Conservation (phyloP, 2,329 filamentous ascomycete species). For the Penicillium brasilianum region DNA sequence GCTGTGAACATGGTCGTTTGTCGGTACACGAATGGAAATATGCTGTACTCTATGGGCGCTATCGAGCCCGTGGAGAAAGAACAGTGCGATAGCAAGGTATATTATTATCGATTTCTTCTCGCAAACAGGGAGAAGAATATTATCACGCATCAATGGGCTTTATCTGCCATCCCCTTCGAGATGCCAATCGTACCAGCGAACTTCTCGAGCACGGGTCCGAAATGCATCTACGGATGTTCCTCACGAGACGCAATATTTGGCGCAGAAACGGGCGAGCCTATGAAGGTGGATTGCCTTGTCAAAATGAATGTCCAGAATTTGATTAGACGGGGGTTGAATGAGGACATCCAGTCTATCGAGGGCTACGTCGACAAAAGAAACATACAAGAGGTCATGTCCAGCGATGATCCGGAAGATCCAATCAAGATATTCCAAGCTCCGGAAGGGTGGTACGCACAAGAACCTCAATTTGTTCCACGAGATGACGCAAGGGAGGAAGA, state of each 20-base stretch:
- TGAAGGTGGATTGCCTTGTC: conserved; percentile 3
- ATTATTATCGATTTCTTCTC: conserved; percentile 1
- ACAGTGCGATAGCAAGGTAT: conserved; percentile 64
- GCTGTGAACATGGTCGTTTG: conserved; percentile 69
- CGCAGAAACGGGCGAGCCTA: conserved; percentile 1
- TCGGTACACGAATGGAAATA: conserved; percentile 67
- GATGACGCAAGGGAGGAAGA: conserved; percentile 57
- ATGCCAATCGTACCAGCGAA: neutral
- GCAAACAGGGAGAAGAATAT: neutral
- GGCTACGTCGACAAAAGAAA: conserved; percentile 1
- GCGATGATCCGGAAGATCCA: neutral
- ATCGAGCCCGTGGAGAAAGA: conserved; percentile 50
- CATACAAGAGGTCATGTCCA: neutral
- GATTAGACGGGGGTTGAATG: conserved; percentile 1
- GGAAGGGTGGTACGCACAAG: neutral
- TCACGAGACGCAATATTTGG: conserved; percentile 33
- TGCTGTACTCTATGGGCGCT: conserved; percentile 69
- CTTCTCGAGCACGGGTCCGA: neutral
- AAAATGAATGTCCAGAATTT: neutral
- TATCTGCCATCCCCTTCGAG: neutral
- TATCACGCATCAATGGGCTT: neutral
- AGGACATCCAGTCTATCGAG: neutral
- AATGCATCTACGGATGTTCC: conserved; percentile 67
- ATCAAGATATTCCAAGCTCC: conserved; percentile 5
- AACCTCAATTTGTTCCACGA: conserved; percentile 3